Evolutionary conservation across 345 rosid species (phyloP), one percentile per base, ranked within the genome.

Genomic region (Litchi chinensis): DNA sequence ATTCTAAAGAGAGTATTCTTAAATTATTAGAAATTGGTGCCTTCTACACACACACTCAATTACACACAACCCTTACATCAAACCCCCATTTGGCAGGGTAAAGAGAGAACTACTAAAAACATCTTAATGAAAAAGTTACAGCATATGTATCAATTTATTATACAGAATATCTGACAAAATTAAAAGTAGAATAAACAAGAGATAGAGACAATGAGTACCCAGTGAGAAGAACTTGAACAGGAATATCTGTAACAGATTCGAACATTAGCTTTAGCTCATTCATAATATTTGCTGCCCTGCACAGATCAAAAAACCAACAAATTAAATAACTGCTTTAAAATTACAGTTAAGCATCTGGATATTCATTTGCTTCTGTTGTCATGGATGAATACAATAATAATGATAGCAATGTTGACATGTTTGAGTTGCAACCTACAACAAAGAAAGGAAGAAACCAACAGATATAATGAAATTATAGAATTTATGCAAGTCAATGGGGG

Each of bases 171-270:
- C 10, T 19, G 43, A 76, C 24, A 59, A 3, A 43, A 44, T 2
- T 63, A 76, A 41, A 21, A 18, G 3, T 21, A 12, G 8, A 13
- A 19, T 60, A 37, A 54, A 15, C 13, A 28, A 37, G 15, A 39
- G 28, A n/a, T 63, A 78, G n/a, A 73, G 50, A 50, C 43, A 43
- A 32, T 18, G 12, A 56, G 21, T 91, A 91, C 98, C 98, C 93
- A 50, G 89, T 86, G 57, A 87, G 87, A 77, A 93, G 88, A 85
- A 92, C 90, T 87, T 95, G 91, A 75, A 84, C 86, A 77, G 98
- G 97, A 65, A 95, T 83, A 78, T 88, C 83, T 56, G 83, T 87
- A 82, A 84, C 64, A 24, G 89, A 84, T 21, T 68, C 73, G 32
- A 92, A 93, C 80, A 90, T 77, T 62, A 64, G 72, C 81, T 73